Percentiles rank a stretch among this genome's conserved stretches.
phyloP scores from a whole-genome alignment of 2,329 filamentous ascomycete genomes.

The Paracoccidioides brasiliensis region DNA sequence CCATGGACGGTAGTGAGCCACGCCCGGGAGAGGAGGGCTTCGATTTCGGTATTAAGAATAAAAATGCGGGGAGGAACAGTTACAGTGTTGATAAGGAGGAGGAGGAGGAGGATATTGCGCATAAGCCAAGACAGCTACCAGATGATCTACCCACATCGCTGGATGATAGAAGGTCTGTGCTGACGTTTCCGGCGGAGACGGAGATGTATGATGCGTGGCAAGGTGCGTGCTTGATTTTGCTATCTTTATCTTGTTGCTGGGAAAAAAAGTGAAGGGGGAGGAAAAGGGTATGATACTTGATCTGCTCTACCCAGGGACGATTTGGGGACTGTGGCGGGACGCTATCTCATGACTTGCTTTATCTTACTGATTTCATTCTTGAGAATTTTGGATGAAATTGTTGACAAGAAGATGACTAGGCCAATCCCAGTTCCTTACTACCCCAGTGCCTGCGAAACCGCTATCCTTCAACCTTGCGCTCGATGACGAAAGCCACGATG shows the following conservation, averaged over 20 bases:
- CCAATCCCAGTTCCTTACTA: constrained; percentile 88
- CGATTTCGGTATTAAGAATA: constrained; percentile 3
- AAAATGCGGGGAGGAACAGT: not conserved
- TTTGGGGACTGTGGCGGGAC: not conserved
- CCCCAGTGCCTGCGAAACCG: constrained; percentile 70
- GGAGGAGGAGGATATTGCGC: constrained; percentile 4
- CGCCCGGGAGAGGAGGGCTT: constrained; percentile 18
- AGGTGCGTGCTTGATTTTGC: constrained; percentile 41
- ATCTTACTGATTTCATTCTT: not conserved
- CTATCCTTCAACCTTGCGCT: constrained; percentile 75
- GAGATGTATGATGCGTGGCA: constrained; percentile 99
- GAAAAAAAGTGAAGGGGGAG: not conserved
- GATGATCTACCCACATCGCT: constrained; percentile 80
- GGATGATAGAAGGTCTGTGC: constrained; percentile 65
- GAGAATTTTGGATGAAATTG: not conserved
- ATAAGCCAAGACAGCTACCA: constrained; percentile 45
- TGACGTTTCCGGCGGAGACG: constrained; percentile 62
- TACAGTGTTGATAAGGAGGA: not conserved
- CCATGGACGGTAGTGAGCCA: constrained; percentile 24
- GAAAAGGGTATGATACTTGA: not conserved
- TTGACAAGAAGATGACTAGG: constrained; percentile 42
- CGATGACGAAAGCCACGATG: constrained; percentile 62
- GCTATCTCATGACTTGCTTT: too few species aligned
- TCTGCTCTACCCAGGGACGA: too few species aligned
- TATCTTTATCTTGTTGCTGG: not conserved